A percentile compares a stretch with the other conserved stretches of the same genome.
These are phyloP conservation scores for Nitzschia sp. DNA, from an alignment of 108 stramenopile genomes.

Conservation along the genomic window DNA sequence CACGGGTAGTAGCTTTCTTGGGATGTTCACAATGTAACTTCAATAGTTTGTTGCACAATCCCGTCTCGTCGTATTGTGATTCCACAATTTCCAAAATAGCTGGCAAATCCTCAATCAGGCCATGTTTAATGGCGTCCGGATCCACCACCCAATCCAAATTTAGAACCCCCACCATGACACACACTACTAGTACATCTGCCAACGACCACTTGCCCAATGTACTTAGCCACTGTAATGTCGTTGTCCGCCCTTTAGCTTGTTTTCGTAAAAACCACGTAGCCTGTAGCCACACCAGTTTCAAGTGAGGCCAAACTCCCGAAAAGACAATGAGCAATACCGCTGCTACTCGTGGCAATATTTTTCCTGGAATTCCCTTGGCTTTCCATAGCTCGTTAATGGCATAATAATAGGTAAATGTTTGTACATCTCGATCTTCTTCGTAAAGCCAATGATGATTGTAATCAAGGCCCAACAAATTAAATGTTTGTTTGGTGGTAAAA, in stretches of 20 bases:
- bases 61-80: slow-evolving; percentile 34
- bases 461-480: slow-evolving; percentile 50
- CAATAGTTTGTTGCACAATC: slow-evolving; percentile 60
- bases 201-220: slow-evolving; percentile 83
- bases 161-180: slow-evolving; percentile 85
- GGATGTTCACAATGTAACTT: slow-evolving; percentile 44
- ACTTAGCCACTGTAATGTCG: slow-evolving; percentile 58
- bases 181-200: slow-evolving; percentile 84
- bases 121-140: slow-evolving; percentile 59
- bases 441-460: slow-evolving; percentile 43
- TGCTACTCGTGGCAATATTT: slow-evolving; percentile 55
- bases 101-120: slow-evolving; percentile 65
- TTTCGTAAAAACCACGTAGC: slow-evolving; percentile 63
- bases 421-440: slow-evolving; percentile 47
- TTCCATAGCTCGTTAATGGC: slow-evolving; percentile 80
- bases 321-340: slow-evolving; percentile 70
- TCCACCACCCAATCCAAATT: slow-evolving; percentile 79
- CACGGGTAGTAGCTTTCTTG: slow-evolving; percentile 28
- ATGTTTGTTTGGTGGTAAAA: slow-evolving; percentile 42
- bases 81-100: slow-evolving; percentile 41
- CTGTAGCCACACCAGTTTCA: slow-evolving; percentile 68
- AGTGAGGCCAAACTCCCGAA: slow-evolving; percentile 84
- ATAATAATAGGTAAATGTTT: slow-evolving; percentile 84
- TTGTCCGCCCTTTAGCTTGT: slow-evolving; percentile 43
- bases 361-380: slow-evolving; percentile 67